Evolutionary conservation across 2,329 filamentous ascomycete species (phyloP), one percentile per base, ranked within the genome.

Genomic region (Ophiocordyceps camponoti-saundersi): DNA sequence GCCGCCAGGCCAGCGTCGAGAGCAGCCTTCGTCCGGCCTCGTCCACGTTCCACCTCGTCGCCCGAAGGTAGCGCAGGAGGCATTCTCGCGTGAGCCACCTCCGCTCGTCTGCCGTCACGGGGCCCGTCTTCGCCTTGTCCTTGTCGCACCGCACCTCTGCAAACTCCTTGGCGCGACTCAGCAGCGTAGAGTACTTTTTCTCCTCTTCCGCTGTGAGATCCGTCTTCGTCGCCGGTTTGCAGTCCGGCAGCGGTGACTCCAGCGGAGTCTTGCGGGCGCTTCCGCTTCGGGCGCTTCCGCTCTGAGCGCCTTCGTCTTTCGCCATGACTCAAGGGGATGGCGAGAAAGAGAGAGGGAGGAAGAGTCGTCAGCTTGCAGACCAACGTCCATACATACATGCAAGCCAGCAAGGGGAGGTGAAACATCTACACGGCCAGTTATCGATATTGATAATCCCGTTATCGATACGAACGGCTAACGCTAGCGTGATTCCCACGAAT

Each of bases 51-150:
- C 92, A 98, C 65, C 94, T 95, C 36, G 87, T 89, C 20, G 92
- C 92, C 49, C 90, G 83, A 29, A 98, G 79, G 62, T 95, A 98
- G 55, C 92, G 84, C 40, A 95, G 73, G 16, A 98, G 73, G 60
- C 90, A 96, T 62, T 98, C 92, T 53, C 80, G 79, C 13, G 89
- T 95, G 54, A 98, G 74, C 80, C 87, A 98, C 67, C 92, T 79
- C 58, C 79, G 82, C 66, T 98, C 92, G 45, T 71, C 67, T 49
- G 94, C 87, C 45, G 78, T 80, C 49, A 96, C 66, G 2, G 85
- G 79, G 2, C 77, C 76, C 10, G 61, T 75, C 48, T 72, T 62
- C 6, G 76, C 63, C 11, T 71, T 69, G 6, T 39, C 36, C 36
- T 39, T 39, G 16, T 39, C 36, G 36, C 36, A 39, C 36, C 36